Evolutionary conservation across 768 basidiomycete species (phyloP).

Genomic region (Termitomyces titanicus): DNA sequence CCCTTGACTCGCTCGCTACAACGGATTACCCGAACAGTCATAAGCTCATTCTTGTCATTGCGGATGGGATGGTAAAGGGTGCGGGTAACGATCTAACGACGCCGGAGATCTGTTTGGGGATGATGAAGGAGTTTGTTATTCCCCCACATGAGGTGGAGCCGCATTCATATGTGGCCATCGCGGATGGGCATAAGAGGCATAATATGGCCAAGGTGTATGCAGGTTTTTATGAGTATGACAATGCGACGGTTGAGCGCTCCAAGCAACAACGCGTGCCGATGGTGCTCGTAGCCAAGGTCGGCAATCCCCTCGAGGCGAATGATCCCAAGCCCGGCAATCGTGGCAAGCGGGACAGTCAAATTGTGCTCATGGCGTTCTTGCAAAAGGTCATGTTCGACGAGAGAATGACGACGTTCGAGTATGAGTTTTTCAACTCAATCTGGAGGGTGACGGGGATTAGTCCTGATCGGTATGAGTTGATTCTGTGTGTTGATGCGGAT

Average conservation of each 20-base stretch:
- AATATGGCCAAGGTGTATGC: slow-evolving; percentile 99
- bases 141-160: slow-evolving; percentile 81
- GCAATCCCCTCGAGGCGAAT: slow-evolving; percentile 85
- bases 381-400: slow-evolving; percentile 99
- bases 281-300: slow-evolving; percentile 92
- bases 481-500: slow-evolving; percentile 95
- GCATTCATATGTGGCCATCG: slow-evolving; percentile 97
- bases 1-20: slow-evolving; percentile 96
- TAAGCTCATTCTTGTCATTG: slow-evolving; percentile 92
- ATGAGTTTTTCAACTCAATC: slow-evolving; percentile 98
- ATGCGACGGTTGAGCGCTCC: slow-evolving; percentile 79
- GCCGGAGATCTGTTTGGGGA: slow-evolving; percentile 88
- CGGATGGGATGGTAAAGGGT: slow-evolving; percentile 98
- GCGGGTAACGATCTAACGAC: slow-evolving; percentile 86
- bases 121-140: slow-evolving; percentile 96
- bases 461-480: slow-evolving; percentile 93
- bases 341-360: slow-evolving; percentile 98
- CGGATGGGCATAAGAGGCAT: slow-evolving; percentile 99
- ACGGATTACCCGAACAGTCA: slow-evolving; percentile 99
- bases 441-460: slow-evolving; percentile 95
- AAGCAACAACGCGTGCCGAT: slow-evolving; percentile 98
- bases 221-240: slow-evolving; percentile 95
- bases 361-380: slow-evolving; percentile 95
- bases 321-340: slow-evolving; percentile 97
- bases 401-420: slow-evolving; percentile 99